A percentile compares a stretch with the other conserved stretches of the same genome.
Conservation (phyloP, 768 basidiomycete genomes). For the Amyloporia xantha region DNA sequence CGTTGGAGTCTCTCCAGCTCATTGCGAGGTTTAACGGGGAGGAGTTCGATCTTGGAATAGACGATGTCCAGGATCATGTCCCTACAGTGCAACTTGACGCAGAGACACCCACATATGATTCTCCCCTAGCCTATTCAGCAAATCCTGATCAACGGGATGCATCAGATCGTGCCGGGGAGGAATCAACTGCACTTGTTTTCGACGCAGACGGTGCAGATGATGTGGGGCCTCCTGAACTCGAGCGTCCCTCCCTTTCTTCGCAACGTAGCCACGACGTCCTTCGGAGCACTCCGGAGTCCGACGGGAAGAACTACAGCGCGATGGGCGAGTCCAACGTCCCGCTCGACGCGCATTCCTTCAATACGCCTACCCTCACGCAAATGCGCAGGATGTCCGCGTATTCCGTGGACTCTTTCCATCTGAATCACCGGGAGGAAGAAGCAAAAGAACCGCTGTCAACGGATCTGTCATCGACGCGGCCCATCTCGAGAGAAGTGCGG, state of each 20-base stretch:
- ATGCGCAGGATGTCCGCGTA: neutral
- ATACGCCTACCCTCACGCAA: slow-evolving; percentile 13
- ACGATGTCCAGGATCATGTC: slow-evolving; percentile 55
- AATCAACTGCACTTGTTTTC: neutral
- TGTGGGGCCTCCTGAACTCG: neutral
- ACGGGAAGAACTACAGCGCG: slow-evolving; percentile 19
- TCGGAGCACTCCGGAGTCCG: slow-evolving; percentile 8
- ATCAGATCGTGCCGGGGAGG: neutral
- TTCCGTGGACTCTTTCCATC: neutral
- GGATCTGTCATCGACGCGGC: neutral
- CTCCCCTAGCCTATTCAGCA: neutral
- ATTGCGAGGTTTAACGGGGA: slow-evolving; percentile 87
- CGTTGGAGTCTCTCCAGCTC: slow-evolving; percentile 71
- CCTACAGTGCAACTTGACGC: neutral
- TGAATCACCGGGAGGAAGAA: neutral
- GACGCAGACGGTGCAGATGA: slow-evolving; percentile 1
- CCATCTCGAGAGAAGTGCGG: neutral
- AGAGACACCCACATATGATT: neutral
- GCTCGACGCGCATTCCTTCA: slow-evolving; percentile 22
- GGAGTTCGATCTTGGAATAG: slow-evolving; percentile 54
- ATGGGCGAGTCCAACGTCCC: slow-evolving; percentile 21
- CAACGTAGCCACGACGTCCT: slow-evolving; percentile 12
- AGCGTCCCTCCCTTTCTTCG: neutral
- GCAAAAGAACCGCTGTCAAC: neutral
- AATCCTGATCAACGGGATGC: neutral